Evolutionary conservation across 192 early-diverging fungal species (phyloP).

Genomic region (Tieghemiomyces parasiticus): DNA sequence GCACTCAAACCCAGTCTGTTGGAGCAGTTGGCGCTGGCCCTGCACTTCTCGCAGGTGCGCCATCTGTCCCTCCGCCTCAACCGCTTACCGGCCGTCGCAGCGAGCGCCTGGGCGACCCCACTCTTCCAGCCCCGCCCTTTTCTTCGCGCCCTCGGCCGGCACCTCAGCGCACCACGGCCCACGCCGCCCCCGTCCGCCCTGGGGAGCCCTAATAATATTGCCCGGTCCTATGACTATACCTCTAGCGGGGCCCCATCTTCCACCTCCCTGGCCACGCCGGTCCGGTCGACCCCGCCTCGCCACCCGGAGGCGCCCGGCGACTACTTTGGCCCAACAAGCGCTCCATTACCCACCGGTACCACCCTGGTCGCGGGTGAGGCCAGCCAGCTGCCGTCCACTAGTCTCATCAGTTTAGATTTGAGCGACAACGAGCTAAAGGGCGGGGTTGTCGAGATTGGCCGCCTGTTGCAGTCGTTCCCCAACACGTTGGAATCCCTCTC

Average conservation of each 20-base stretch:
- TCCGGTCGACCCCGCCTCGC: not conserved
- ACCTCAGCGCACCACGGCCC: constrained; percentile 8
- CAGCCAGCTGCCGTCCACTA: not conserved
- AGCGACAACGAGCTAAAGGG: constrained; percentile 17
- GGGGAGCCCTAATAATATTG: constrained; percentile 1
- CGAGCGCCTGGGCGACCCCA: not conserved
- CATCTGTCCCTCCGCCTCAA: constrained; percentile 15
- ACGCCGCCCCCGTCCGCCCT: not conserved
- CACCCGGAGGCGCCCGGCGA: not conserved
- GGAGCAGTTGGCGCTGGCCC: constrained; percentile 29
- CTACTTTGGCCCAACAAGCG: not conserved
- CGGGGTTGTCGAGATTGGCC: constrained; percentile 11
- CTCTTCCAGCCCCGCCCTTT: constrained; percentile 4
- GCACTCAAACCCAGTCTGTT: constrained; percentile 26
- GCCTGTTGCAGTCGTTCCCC: constrained; percentile 7
- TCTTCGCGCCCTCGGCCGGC: constrained; percentile 5
- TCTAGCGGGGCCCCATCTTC: not conserved
- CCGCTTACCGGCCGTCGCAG: not conserved
- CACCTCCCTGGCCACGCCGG: not conserved
- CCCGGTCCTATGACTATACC: constrained; percentile 7
- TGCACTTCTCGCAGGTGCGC: constrained; percentile 16
- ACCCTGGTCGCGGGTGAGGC: not conserved
- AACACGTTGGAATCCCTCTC: constrained; percentile 14
- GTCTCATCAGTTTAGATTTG: constrained; percentile 16
- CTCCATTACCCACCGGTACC: too few species aligned